Evolutionary conservation across 306 rosid species (phyloP).

Genomic region (Vigna hirtella): DNA sequence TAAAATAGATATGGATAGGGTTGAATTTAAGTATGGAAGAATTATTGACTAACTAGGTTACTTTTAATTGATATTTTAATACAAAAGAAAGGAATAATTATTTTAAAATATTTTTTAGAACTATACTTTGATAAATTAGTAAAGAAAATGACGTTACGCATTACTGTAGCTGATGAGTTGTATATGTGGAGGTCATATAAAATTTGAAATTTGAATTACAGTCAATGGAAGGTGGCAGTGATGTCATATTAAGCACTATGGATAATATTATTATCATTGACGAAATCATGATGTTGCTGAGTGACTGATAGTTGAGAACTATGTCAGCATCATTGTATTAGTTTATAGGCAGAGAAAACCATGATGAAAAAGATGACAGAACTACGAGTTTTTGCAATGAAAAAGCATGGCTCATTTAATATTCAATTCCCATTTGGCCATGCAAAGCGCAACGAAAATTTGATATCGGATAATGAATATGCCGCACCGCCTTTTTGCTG

Average conservation of each 20-base stretch:
- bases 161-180: background rate
- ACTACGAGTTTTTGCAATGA: background rate
- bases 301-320: background rate
- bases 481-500: conserved; percentile 1
- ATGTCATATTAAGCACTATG: conserved; percentile 22
- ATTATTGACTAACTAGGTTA: no score
- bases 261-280: conserved; percentile 27
- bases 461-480: conserved; percentile 16
- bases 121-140: background rate
- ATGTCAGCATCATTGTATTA: background rate
- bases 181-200: background rate
- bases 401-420: background rate
- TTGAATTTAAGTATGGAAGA: no score
- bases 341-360: background rate
- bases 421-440: conserved; percentile 16
- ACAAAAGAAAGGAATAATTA: no score
- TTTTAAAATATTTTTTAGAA: no score
- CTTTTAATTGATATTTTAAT: no score
- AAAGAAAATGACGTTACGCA: background rate
- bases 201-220: conserved; percentile 19
- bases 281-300: background rate
- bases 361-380: conserved; percentile 13
- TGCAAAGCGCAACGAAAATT: background rate
- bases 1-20: no score
- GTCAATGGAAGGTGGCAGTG: background rate